A percentile compares a stretch with the other conserved stretches of the same genome.
Conservation (phyloP, 352 stramenopile genomes). For the Stephanocyclus meneghinianus region DNA sequence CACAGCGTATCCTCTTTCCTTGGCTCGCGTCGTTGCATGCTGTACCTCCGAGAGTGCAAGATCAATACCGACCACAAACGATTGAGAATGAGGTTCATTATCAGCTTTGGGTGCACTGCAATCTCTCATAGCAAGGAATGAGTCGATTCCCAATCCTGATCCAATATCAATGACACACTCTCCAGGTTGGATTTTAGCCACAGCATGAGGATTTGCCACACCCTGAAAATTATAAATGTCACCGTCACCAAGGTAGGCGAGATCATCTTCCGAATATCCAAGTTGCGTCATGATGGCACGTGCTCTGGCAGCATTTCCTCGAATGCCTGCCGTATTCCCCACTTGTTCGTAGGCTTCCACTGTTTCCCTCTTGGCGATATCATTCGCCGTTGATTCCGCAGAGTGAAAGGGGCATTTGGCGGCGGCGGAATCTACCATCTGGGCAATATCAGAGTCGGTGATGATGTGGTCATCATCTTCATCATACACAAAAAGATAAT, state of each 20-base stretch:
- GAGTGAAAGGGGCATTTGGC: conserved; percentile 21
- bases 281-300: conserved; percentile 65
- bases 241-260: conserved; percentile 58
- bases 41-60: conserved; percentile 62
- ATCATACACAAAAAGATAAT: conserved; percentile 49
- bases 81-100: conserved; percentile 6
- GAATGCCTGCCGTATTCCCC: conserved; percentile 57
- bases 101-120: conserved; percentile 44
- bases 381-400: not conserved
- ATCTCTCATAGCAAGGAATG: conserved; percentile 58
- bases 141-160: conserved; percentile 73
- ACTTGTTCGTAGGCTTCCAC: conserved; percentile 68
- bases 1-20: conserved; percentile 33
- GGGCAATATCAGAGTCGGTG: conserved; percentile 11
- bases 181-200: conserved; percentile 65
- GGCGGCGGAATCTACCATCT: not conserved
- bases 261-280: conserved; percentile 64
- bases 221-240: conserved; percentile 77
- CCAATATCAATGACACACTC: conserved; percentile 72
- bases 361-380: conserved; percentile 55
- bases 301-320: conserved; percentile 61
- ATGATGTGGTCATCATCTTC: conserved; percentile 59
- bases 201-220: conserved; percentile 67
- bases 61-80: conserved; percentile 69
- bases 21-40: conserved; percentile 51